phyloP scores from a whole-genome alignment of 2,329 filamentous ascomycete genomes.

The Hymenoscyphus salicellus region DNA sequence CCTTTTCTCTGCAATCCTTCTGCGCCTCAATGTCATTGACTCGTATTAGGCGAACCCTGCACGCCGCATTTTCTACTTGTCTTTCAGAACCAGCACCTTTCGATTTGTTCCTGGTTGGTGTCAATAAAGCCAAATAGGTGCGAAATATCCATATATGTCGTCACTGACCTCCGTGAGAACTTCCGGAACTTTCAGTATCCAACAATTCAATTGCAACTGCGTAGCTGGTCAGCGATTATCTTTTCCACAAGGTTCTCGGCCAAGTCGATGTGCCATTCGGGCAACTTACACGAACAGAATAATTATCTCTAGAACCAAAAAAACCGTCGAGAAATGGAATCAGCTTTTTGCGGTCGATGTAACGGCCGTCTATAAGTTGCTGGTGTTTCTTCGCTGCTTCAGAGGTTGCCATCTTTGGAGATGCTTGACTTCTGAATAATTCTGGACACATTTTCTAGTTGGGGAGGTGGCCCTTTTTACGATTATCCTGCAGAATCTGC shows the following conservation, averaged over 20 bases:
- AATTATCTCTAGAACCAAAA: conserved; percentile 16
- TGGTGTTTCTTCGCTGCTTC: neutral
- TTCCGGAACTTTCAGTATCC: conserved; percentile 17
- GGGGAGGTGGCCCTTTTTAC: too few species aligned
- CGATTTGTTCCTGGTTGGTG: conserved; percentile 17
- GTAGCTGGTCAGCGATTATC: neutral
- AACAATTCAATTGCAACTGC: conserved; percentile 20
- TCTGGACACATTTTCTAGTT: too few species aligned
- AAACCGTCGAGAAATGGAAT: conserved; percentile 7
- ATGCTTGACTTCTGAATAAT: too few species aligned
- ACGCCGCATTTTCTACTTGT: neutral
- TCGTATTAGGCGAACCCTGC: too few species aligned
- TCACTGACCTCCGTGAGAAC: conserved; percentile 16
- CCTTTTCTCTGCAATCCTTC: neutral
- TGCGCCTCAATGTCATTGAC: neutral
- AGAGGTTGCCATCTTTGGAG: too few species aligned
- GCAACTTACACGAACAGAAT: conserved; percentile 14
- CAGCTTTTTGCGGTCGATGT: conserved; percentile 20
- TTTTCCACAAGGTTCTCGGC: neutral
- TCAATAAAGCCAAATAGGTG: neutral
- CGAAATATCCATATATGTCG: neutral
- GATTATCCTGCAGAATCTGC: too few species aligned
- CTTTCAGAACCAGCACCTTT: conserved; percentile 13
- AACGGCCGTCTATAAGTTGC: conserved; percentile 22
- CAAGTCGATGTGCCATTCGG: neutral